phyloP scores from a whole-genome alignment of 176 grass and related monocot species.

The Carex myosuroides region DNA sequence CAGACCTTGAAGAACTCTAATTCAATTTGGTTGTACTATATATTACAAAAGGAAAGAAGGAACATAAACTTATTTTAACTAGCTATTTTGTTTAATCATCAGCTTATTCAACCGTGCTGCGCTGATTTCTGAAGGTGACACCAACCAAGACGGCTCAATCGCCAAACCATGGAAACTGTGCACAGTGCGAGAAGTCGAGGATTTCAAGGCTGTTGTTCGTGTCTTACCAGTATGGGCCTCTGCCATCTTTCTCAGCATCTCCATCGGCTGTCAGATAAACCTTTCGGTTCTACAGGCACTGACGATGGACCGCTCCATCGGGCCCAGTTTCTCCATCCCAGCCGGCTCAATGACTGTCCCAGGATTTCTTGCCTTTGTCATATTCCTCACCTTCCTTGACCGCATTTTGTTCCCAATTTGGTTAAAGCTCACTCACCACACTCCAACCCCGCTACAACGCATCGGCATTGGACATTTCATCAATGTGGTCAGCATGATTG shows the following conservation, averaged over 20 bases:
- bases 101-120: conserved; percentile 72
- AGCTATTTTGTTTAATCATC: background rate
- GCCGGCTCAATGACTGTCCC: conserved; percentile 42
- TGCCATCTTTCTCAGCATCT: conserved; percentile 37
- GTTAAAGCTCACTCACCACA: conserved; percentile 15
- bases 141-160: background rate
- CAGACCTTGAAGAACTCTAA: too few species aligned
- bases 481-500: conserved; percentile 34
- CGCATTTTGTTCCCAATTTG: conserved; percentile 47
- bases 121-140: conserved; percentile 44
- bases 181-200: conserved; percentile 64
- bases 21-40: too few species aligned
- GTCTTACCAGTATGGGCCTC: conserved; percentile 56
- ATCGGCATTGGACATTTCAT: conserved; percentile 50
- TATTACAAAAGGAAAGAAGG: background rate
- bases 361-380: background rate
- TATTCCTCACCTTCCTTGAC: conserved; percentile 47
- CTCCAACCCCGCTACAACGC: conserved; percentile 41
- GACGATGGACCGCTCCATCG: conserved; percentile 57
- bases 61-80: background rate
- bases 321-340: conserved; percentile 40
- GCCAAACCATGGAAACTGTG: conserved; percentile 47
- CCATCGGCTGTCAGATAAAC: conserved; percentile 51
- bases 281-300: conserved; percentile 63
- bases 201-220: conserved; percentile 51